Evolutionary conservation across 2,329 filamentous ascomycete species (phyloP).

Genomic region (Achaetomium macrosporum): DNA sequence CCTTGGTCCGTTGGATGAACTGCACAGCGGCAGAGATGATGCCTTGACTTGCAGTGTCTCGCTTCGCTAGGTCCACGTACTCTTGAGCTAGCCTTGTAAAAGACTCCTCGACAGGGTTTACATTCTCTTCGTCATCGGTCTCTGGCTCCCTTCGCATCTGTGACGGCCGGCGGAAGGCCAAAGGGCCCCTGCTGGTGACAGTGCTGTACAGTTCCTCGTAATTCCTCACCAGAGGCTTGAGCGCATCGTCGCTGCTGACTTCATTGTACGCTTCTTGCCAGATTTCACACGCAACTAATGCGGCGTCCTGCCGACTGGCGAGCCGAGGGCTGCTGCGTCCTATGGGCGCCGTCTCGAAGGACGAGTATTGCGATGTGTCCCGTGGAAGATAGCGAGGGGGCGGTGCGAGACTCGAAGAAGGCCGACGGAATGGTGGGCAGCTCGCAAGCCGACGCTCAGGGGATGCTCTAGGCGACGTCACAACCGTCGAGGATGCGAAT

Average conservation of each 20-base stretch:
- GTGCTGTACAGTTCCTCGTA: conserved; percentile 17
- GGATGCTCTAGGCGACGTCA: neutral
- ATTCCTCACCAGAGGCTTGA: conserved; percentile 12
- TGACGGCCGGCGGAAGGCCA: conserved; percentile 1
- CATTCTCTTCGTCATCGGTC: neutral
- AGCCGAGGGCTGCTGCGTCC: neutral
- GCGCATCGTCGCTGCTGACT: conserved; percentile 3
- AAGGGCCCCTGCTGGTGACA: neutral
- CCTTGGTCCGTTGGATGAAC: conserved; percentile 15
- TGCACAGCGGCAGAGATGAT: conserved; percentile 15
- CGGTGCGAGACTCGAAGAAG: neutral
- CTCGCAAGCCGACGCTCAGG: neutral
- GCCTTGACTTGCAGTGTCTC: conserved; percentile 2
- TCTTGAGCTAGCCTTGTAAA: conserved; percentile 12
- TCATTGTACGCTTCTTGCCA: conserved; percentile 15
- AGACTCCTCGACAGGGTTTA: neutral
- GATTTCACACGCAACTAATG: conserved; percentile 10
- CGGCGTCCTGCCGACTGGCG: neutral
- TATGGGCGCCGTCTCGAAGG: neutral
- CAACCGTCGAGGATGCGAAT: neutral
- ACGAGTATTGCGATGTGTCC: conserved; percentile 4
- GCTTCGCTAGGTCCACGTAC: conserved; percentile 6
- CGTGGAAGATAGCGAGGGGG: neutral
- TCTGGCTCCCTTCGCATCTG: neutral
- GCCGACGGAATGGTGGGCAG: neutral